Base-by-base conservation (phyloP, 2,329 filamentous ascomycete genomes). In the Arthrobotrys musiformis region DNA sequence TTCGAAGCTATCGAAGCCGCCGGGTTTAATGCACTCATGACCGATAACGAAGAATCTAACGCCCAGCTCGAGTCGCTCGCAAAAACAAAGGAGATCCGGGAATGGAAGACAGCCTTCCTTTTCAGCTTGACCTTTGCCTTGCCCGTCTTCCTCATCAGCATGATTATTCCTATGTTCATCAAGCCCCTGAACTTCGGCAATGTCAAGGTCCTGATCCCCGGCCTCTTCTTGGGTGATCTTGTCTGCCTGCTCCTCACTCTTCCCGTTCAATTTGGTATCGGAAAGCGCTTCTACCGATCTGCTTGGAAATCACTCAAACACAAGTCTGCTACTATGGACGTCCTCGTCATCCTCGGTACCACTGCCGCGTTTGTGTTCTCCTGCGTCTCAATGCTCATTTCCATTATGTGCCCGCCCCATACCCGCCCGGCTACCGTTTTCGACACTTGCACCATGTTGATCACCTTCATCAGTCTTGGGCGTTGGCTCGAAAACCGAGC, bases 281-380 rank as follows among this genome's bases (percentile, higher is more conserved):
- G 95, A 79, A 93, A 90, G 84, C 92, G 95, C 13, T 99, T 98
- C 83, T 99, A 99, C 83, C 83, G 91, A 73, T 95, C 93, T 26
- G 94, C 94, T n/a, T 98, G 89, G 85, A 97, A 96, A 83, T 97
- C 93, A 0, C 83, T 99, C 80, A 93, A 91, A 84, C 95, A 99
- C 83, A 89, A 90, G 19, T 92, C 94, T 4, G 94, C 95, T 0
- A 99, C 95, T 0, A 99, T 99, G 95, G 95, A 99, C 82, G 95
- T 98, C 0, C 87, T 99, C 22, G 92, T 99, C 64, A 92, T 97
- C 72, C 86, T 99, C 17, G 95, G 95, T 63, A 99, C 95, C 5
- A 97, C 94, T 0, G 91, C 93, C 22, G 95, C 95, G 19, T 99
- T 98, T 85, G 95, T 97, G 84, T 99, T 97, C 85, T 98, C 94